Percentiles rank a stretch among this genome's conserved stretches.
phyloP scores from a whole-genome alignment of 306 rosid species.

The Vigna radiata region DNA sequence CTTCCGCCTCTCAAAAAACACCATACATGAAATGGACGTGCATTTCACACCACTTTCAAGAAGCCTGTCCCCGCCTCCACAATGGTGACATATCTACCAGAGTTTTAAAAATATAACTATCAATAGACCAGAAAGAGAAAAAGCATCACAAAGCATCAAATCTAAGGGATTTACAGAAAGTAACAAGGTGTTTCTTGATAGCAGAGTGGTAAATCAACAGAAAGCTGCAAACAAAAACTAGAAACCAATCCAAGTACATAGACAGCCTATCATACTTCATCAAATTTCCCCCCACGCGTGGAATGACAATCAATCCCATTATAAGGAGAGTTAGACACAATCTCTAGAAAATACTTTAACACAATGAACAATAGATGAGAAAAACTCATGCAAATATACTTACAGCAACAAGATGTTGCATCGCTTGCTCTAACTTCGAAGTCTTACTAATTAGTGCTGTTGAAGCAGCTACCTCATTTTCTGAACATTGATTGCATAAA shows the following conservation, averaged over 20 bases:
- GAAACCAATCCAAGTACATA: background rate
- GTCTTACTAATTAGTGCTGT: constrained; percentile 73
- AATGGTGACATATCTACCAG: constrained; percentile 83
- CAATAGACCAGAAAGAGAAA: background rate
- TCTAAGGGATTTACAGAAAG: background rate
- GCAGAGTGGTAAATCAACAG: constrained; percentile 14
- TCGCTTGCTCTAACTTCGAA: constrained; percentile 83
- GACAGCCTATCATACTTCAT: background rate
- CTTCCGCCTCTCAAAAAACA: constrained; percentile 83
- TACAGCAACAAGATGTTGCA: constrained; percentile 90
- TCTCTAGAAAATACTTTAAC: constrained; percentile 11
- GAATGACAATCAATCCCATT: background rate
- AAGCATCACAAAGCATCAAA: constrained; percentile 7
- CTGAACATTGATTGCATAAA: constrained; percentile 72
- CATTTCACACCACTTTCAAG: constrained; percentile 77
- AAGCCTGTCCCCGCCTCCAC: constrained; percentile 84
- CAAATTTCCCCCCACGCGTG: background rate
- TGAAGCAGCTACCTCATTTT: constrained; percentile 66
- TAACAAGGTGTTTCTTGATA: constrained; percentile 2
- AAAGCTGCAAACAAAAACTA: constrained; percentile 21
- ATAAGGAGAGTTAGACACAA: background rate
- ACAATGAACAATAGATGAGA: background rate
- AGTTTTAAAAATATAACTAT: constrained; percentile 3
- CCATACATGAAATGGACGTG: constrained; percentile 82
- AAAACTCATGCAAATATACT: constrained; percentile 42